These are phyloP conservation scores for Bathelium albidoporum DNA, from an alignment of 495 filamentous ascomycete genomes.

Conservation along the genomic window DNA sequence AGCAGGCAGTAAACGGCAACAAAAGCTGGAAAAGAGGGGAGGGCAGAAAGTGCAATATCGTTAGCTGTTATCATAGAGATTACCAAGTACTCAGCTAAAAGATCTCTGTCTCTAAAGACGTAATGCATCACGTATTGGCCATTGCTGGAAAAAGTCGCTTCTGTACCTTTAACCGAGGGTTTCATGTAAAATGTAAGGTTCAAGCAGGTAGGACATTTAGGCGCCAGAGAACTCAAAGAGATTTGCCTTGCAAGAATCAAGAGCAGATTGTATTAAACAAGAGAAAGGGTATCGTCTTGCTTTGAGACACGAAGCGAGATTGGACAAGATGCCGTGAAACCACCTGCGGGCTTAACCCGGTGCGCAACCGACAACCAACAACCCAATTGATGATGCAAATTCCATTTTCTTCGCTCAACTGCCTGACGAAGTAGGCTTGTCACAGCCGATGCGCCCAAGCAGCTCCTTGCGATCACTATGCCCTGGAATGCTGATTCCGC, in stretches of 20 bases:
- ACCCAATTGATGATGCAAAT: neutral
- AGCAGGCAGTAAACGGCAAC: conserved; percentile 26
- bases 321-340: neutral
- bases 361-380: neutral
- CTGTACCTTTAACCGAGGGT: too few relatives aligned
- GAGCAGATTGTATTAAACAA: neutral
- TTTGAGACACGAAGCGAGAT: neutral
- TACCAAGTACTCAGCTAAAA: neutral
- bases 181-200: too few relatives aligned
- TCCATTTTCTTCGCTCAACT: neutral
- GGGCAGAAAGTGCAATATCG: conserved; percentile 31
- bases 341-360: neutral
- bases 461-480: conserved; percentile 30
- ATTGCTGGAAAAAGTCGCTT: too few relatives aligned
- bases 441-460: conserved; percentile 28
- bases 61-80: conserved; percentile 2
- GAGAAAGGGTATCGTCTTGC: neutral
- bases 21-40: conserved; percentile 34
- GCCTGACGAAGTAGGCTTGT: conserved; percentile 21
- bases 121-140: neutral
- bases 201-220: too few relatives aligned
- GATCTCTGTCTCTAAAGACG: neutral
- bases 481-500: conserved; percentile 27
- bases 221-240: neutral
- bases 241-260: neutral